Evolutionary conservation across 1,284 basidiomycete species (phyloP), one percentile per base, ranked within the genome.

Genomic region (Trametes versicolor): DNA sequence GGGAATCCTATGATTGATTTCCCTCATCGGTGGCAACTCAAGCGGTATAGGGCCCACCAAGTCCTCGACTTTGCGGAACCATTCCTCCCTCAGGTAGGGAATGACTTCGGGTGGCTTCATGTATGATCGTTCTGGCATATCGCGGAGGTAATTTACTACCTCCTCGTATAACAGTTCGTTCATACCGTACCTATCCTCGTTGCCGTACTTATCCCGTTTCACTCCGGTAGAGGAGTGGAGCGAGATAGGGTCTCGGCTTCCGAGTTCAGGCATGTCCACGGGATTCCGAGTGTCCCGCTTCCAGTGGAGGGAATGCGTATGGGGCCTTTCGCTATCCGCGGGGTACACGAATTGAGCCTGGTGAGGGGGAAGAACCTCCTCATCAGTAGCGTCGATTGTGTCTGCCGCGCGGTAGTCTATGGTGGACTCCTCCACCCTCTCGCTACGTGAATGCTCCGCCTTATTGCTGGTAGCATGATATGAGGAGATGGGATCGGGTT

Each of bases 141-240:
- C n/a, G n/a, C n/a, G n/a, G n/a, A n/a, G n/a, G 48, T 59, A 51
- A 12, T 45, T 19, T 8, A n/a, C 37, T 29, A 47, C 56, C 41
- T 43, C 58, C 15, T 21, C 45, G 17, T 25, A 27, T 43, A 49
- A 36, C 1, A 8, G 15, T 17, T 63, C 39, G 17, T 29, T 41
- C 34, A 63, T 21, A 3, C 50, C 50, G 34, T 52, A 52, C 6
- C 3, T 12, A 13, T 52, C 50, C 8, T 4, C 50, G 7, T 36
- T 34, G 32, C 50, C 50, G 50, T 34, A 52, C 50, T 52, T 52
- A 21, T 52, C 50, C 3, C 50, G 29, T 9, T 17, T 17, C 10
- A 52, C 19, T n/a, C 49, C 49, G 12, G 10, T 17, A 2, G 29
- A 32, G 17, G 50, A 52, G 50, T 52, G 50, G 2, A 52, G 50